These are phyloP conservation scores for Oleoguttula mirabilis DNA, from an alignment of 495 filamentous ascomycete species.

Conservation along the genomic window DNA sequence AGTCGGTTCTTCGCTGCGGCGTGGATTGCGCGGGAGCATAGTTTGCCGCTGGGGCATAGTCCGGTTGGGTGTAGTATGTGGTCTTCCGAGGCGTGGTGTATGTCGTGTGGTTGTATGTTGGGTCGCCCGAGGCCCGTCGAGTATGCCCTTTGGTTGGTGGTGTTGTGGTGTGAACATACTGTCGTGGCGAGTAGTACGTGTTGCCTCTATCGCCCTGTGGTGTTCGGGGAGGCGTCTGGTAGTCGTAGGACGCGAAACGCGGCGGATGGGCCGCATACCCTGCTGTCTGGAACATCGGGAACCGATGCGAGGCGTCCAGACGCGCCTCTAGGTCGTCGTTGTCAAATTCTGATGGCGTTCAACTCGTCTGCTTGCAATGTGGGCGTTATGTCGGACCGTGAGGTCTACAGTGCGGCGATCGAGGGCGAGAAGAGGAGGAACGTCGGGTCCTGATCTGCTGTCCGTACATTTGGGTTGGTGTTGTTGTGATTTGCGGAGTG, in stretches of 20 bases:
- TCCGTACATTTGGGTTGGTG: slow-evolving; percentile 24
- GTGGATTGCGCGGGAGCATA: slow-evolving; percentile 24
- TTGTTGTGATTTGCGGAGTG: slow-evolving; percentile 10
- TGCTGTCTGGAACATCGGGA: slow-evolving; percentile 25
- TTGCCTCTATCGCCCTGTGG: slow-evolving; percentile 20
- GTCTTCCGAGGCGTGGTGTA: slow-evolving; percentile 22
- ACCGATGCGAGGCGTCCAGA: slow-evolving; percentile 18
- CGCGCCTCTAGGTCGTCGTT: slow-evolving; percentile 9
- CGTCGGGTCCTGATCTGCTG: slow-evolving; percentile 16
- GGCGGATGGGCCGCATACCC: slow-evolving; percentile 28
- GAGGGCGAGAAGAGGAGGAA: slow-evolving; percentile 23
- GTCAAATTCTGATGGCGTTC: slow-evolving; percentile 5
- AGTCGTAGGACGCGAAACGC: slow-evolving; percentile 27
- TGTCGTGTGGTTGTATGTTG: slow-evolving; percentile 16
- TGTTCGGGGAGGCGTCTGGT: slow-evolving; percentile 27
- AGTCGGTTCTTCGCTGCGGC: slow-evolving; percentile 29
- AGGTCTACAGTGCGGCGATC: slow-evolving; percentile 11
- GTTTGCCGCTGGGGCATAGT: slow-evolving; percentile 25
- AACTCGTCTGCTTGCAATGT: too few relatives aligned
- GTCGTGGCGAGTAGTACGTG: slow-evolving; percentile 30
- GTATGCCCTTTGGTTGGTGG: slow-evolving; percentile 28
- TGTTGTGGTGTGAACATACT: slow-evolving; percentile 24
- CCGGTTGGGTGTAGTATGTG: slow-evolving; percentile 18
- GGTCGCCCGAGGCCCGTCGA: slow-evolving; percentile 28
- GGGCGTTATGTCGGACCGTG: slow-evolving; percentile 20